phyloP scores from a whole-genome alignment of 2,329 filamentous ascomycete genomes.

The Fusarium sp. region DNA sequence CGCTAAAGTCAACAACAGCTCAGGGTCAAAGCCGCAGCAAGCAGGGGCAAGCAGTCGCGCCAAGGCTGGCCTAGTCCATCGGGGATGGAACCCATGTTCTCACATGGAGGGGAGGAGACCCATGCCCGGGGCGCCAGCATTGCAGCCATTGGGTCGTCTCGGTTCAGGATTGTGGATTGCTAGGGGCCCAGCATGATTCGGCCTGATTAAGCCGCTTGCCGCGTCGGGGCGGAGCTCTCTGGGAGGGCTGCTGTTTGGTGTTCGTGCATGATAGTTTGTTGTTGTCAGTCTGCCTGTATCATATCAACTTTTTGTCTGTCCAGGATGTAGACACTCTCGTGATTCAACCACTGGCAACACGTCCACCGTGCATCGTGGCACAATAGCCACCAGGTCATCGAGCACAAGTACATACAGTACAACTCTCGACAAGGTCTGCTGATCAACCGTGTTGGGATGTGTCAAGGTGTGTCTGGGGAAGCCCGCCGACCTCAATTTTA shows the following conservation, averaged over 20 bases:
- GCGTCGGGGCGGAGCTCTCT: constrained; percentile 7
- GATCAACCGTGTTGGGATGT: constrained; percentile 39
- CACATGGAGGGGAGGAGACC: constrained; percentile 25
- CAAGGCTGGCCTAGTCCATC: constrained; percentile 40
- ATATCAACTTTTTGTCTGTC: constrained; percentile 14
- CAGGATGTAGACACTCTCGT: background rate
- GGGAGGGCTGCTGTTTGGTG: constrained; percentile 20
- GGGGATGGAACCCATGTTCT: constrained; percentile 24
- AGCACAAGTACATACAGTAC: background rate
- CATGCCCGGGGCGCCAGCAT: constrained; percentile 32
- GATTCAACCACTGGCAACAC: constrained; percentile 25
- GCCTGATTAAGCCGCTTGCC: constrained; percentile 31
- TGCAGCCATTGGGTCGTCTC: constrained; percentile 29
- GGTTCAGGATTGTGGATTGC: constrained; percentile 25
- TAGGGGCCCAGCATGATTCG: constrained; percentile 17
- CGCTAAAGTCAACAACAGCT: constrained; percentile 24
- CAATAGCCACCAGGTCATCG: constrained; percentile 7
- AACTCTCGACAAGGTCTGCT: constrained; percentile 23
- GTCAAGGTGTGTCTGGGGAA: constrained; percentile 44
- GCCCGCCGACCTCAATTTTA: constrained; percentile 46
- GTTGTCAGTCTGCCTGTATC: constrained; percentile 21
- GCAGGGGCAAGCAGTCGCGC: constrained; percentile 27
- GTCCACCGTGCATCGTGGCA: constrained; percentile 26
- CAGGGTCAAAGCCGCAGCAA: constrained; percentile 21
- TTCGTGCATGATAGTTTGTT: constrained; percentile 32